Conservation (phyloP, 768 basidiomycete species). For the Podaxis rugospora region DNA sequence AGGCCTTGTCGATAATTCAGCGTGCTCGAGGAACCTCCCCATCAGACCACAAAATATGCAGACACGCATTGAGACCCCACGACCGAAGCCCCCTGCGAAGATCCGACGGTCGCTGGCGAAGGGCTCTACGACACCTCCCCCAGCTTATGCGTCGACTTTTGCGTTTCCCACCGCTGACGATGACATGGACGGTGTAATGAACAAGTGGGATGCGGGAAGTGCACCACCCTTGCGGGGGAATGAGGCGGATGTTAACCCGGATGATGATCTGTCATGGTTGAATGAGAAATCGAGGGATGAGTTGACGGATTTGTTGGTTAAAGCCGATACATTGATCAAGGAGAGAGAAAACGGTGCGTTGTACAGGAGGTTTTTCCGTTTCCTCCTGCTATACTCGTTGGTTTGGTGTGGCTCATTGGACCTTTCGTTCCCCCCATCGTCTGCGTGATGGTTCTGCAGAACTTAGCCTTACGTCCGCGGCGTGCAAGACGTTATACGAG, state of each 20-base stretch:
- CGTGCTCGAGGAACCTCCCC: not conserved
- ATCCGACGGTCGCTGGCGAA: conserved; percentile 45
- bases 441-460: conserved; percentile 33
- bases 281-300: conserved; percentile 70
- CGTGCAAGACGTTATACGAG: conserved; percentile 66
- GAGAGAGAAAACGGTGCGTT: conserved; percentile 69
- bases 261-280: conserved; percentile 36
- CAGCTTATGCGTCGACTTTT: conserved; percentile 47
- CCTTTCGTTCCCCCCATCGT: not conserved
- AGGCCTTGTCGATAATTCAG: not conserved
- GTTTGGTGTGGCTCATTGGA: not conserved
- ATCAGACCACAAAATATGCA: not conserved
- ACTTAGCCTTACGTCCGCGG: conserved; percentile 60
- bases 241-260: not conserved
- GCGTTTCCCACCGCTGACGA: conserved; percentile 21
- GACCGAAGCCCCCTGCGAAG: conserved; percentile 71
- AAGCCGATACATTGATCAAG: conserved; percentile 73
- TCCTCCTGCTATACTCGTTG: conserved; percentile 6
- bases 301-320: conserved; percentile 61
- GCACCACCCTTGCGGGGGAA: not conserved
- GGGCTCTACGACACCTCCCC: conserved; percentile 41
- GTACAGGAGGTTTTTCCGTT: not conserved
- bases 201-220: conserved; percentile 13
- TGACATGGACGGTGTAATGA: not conserved
- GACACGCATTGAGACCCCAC: conserved; percentile 41